Percentiles rank a stretch among this genome's conserved stretches.
These are phyloP conservation scores for Gaultheria prostrata DNA, from an alignment of 148 eudicot species.

Conservation along the genomic window DNA sequence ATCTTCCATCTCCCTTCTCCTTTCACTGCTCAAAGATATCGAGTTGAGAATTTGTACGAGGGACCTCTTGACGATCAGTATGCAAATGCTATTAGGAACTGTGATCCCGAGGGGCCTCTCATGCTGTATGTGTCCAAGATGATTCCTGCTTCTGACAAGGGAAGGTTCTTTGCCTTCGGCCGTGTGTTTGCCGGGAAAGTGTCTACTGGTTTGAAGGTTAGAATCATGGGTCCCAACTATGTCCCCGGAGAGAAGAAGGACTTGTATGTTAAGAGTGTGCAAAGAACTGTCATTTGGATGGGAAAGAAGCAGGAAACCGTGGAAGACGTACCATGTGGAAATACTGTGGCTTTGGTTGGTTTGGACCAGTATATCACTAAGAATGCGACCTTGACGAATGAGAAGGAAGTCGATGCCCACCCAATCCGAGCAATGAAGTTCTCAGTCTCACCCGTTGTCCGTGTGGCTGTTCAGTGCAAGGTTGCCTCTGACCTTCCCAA, in stretches of 20 bases:
- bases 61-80: slow-evolving; percentile 77
- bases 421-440: slow-evolving; percentile 85
- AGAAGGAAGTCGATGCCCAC: slow-evolving; percentile 78
- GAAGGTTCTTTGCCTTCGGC: slow-evolving; percentile 80
- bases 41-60: slow-evolving; percentile 83
- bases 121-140: slow-evolving; percentile 87
- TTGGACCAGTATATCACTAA: slow-evolving; percentile 75
- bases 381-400: slow-evolving; percentile 74
- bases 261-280: slow-evolving; percentile 67
- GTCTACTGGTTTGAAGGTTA: slow-evolving; percentile 75
- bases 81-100: slow-evolving; percentile 76
- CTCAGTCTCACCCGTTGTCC: slow-evolving; percentile 82
- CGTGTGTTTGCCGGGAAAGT: slow-evolving; percentile 79
- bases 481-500: slow-evolving; percentile 85
- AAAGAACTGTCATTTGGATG: slow-evolving; percentile 89
- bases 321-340: slow-evolving; percentile 86
- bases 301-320: slow-evolving; percentile 88
- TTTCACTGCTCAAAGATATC: slow-evolving; percentile 61
- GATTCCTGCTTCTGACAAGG: slow-evolving; percentile 90
- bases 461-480: slow-evolving; percentile 90
- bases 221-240: slow-evolving; percentile 85
- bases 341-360: slow-evolving; percentile 85
- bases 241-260: slow-evolving; percentile 87
- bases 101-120: slow-evolving; percentile 79
- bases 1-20: slow-evolving; percentile 79